Base-by-base conservation (phyloP, 2,329 filamentous ascomycete genomes). In the Chaetomiaceae sp. region DNA sequence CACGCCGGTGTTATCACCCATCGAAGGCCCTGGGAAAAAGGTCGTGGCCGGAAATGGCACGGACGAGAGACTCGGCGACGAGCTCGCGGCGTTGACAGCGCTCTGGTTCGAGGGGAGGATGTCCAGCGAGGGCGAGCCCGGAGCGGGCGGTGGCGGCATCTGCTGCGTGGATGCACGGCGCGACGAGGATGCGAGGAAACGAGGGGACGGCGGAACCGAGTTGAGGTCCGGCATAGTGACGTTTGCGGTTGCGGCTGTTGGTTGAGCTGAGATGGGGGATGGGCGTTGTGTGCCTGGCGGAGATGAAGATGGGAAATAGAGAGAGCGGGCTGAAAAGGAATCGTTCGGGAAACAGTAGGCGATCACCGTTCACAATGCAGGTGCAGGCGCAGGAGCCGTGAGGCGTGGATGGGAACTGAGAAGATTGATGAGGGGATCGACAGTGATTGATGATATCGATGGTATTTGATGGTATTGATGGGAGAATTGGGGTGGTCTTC, bases 81-180 rank as follows among this genome's bases (percentile, higher is more conserved):
- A 57, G 13, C 67, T 64, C 19, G 66, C 58, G 25, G 65, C 68
- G 61, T 74, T 74, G 52, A 81, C 70, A 37, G 73, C 67, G 44
- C 63, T 69, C 63, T 78, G 76, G 65, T 79, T 79, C 20, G 76
- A 79, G 2, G 79, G 79, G 17, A 82, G 72, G 58, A 83, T 77
- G 55, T 81, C 77, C 25, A 80, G 68, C 13, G 74, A 72, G 6
- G 75, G 68, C 20, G 73, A 70, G 5, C 59, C 50, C 3, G 73
- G 60, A 8, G 62, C 56, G 4, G 70, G 64, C 20, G 70, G 68
- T 35, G 70, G 67, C 44, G 70, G 63, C 68, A 73, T 73, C 50
- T 74, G 71, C 51, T 67, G 67, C 17, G 68, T 66, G 25, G 75
- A 75, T 37, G 58, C 43, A 10, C 71, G 64, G 42, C 75, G 74